Evolutionary conservation across 805 yeast species (phyloP).

Genomic region (Kregervanrija pseudodelftensis): DNA sequence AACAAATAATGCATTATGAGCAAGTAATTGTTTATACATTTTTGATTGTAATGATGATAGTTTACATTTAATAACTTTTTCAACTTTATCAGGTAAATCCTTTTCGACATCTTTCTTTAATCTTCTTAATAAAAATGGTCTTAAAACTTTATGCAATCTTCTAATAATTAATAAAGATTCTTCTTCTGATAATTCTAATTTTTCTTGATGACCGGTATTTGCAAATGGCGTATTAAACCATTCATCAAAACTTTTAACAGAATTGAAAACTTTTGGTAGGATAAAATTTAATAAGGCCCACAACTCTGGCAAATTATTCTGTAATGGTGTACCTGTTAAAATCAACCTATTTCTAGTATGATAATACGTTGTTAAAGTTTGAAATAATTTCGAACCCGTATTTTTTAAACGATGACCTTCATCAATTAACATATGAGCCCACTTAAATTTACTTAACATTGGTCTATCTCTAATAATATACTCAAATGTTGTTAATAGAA

Average conservation of each 20-base stretch:
- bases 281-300: conserved; percentile 83
- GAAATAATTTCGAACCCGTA: conserved; percentile 64
- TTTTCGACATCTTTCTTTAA: conserved; percentile 83
- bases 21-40: conserved; percentile 72
- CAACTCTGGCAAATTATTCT: conserved; percentile 75
- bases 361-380: conserved; percentile 63
- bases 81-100: conserved; percentile 79
- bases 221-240: conserved; percentile 91
- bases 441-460: conserved; percentile 55
- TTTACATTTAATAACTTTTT: conserved; percentile 74
- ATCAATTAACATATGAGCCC: conserved; percentile 86
- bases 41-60: conserved; percentile 64
- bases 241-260: conserved; percentile 80
- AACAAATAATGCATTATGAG: conserved; percentile 59
- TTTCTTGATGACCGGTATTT: conserved; percentile 75
- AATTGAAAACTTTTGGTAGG: conserved; percentile 76
- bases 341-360: conserved; percentile 71
- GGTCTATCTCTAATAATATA: conserved; percentile 75
- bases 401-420: conserved; percentile 90
- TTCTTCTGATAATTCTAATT: conserved; percentile 77
- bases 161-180: conserved; percentile 74
- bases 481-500: conserved; percentile 73
- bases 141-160: conserved; percentile 77
- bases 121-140: conserved; percentile 81
- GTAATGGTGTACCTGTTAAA: conserved; percentile 84